phyloP scores from a whole-genome alignment of 495 filamentous ascomycete genomes.

The Tuber microsphaerosporum region DNA sequence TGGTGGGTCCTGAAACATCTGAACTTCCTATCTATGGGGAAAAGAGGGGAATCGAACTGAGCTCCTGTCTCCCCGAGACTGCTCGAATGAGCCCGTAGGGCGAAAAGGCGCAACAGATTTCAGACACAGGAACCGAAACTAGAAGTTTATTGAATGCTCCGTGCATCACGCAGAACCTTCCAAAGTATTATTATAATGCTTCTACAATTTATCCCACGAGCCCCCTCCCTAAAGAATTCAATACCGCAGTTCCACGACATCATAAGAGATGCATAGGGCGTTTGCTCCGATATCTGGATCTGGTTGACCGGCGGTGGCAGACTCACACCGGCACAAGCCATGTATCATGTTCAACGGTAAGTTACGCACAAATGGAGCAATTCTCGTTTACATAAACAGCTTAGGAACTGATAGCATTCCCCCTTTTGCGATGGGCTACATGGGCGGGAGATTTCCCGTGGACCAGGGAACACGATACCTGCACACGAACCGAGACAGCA shows the following conservation, averaged over 20 bases:
- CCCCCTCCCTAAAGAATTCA: not conserved
- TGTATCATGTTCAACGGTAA: not conserved
- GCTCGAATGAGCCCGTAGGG: not conserved
- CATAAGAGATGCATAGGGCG: not conserved
- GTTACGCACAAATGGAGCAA: not conserved
- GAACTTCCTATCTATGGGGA: not conserved
- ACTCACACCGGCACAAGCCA: no score
- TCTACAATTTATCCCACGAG: not conserved
- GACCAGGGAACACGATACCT: constrained; percentile 11
- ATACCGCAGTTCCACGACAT: not conserved
- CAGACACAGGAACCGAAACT: not conserved
- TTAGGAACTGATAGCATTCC: constrained; percentile 7
- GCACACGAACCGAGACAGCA: constrained; percentile 1
- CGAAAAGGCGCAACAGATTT: not conserved
- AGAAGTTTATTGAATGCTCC: not conserved
- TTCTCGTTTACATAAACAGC: constrained; percentile 20
- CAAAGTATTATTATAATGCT: not conserved
- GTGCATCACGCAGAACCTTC: not conserved
- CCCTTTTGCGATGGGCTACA: constrained; percentile 7
- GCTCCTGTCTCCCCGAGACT: not conserved
- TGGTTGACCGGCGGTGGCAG: no score
- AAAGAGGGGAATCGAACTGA: not conserved
- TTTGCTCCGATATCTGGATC: no score
- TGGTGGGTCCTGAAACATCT: not conserved
- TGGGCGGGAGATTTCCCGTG: constrained; percentile 9